These are phyloP conservation scores for Agrocybe pediades DNA, from an alignment of 768 basidiomycete genomes.

Conservation along the genomic window DNA sequence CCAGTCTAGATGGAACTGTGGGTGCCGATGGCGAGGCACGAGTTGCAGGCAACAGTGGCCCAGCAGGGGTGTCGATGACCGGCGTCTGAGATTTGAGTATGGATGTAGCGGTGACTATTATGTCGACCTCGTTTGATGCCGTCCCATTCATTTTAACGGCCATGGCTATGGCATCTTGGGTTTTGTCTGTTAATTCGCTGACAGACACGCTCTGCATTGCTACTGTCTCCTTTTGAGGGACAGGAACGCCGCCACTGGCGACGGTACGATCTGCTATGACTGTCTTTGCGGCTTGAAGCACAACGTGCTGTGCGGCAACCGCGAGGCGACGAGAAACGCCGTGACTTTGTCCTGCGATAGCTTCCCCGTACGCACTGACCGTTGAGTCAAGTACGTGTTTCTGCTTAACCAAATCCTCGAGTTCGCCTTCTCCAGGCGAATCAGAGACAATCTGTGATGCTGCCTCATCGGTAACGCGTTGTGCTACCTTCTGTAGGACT, in stretches of 20 bases:
- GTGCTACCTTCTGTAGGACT: constrained; percentile 75
- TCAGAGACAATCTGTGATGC: constrained; percentile 66
- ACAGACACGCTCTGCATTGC: constrained; percentile 54
- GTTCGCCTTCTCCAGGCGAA: constrained; percentile 42
- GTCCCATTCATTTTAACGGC: constrained; percentile 79
- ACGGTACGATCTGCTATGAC: constrained; percentile 50
- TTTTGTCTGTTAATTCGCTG: constrained; percentile 52
- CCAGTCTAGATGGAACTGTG: constrained; percentile 20
- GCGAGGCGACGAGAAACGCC: constrained; percentile 61
- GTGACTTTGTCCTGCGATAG: constrained; percentile 56
- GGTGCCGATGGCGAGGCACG: constrained; percentile 18
- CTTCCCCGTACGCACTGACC: constrained; percentile 76
- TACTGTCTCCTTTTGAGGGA: constrained; percentile 38
- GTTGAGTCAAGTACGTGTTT: constrained; percentile 74
- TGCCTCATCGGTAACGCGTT: constrained; percentile 74
- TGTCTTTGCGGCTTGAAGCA: constrained; percentile 78
- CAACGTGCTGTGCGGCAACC: constrained; percentile 79
- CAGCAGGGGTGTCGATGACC: constrained; percentile 22
- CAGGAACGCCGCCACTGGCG: constrained; percentile 37
- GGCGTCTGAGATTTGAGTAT: constrained; percentile 47
- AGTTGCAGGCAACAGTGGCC: constrained; percentile 9
- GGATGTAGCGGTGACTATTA: constrained; percentile 69
- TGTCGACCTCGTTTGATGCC: constrained; percentile 76
- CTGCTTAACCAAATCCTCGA: constrained; percentile 77
- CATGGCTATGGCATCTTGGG: constrained; percentile 72